Conservation (phyloP, 1,139 yeast species). For the Scheffersomyces parashehatae region DNA sequence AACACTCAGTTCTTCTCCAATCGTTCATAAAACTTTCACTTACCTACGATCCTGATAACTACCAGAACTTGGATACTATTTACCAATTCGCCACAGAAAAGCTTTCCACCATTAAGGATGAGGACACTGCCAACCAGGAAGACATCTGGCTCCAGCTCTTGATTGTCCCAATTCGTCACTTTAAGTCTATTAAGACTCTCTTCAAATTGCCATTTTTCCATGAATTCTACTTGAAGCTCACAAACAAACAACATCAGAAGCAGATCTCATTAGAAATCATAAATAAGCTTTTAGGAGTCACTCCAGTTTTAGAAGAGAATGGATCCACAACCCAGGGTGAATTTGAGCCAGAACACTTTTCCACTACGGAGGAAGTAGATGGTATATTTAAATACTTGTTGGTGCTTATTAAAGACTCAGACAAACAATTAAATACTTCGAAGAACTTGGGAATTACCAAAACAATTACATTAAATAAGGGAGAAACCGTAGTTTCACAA, state of each 20-base stretch:
- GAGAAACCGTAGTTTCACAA: constrained; percentile 31
- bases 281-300: constrained; percentile 30
- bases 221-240: constrained; percentile 40
- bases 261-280: constrained; percentile 45
- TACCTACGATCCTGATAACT: constrained; percentile 64
- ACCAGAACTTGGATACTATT: constrained; percentile 60
- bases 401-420: constrained; percentile 37
- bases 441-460: constrained; percentile 40
- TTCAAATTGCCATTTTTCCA: constrained; percentile 40
- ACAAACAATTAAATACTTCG: constrained; percentile 30
- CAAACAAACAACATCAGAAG: constrained; percentile 33
- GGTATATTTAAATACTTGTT: constrained; percentile 44
- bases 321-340: constrained; percentile 1
- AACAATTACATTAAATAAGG: constrained; percentile 32
- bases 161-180: constrained; percentile 55
- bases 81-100: constrained; percentile 60
- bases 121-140: constrained; percentile 28
- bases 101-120: constrained; percentile 21
- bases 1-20: constrained; percentile 64
- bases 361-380: constrained; percentile 39
- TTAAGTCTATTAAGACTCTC: constrained; percentile 28
- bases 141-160: constrained; percentile 56
- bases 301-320: constrained; percentile 10
- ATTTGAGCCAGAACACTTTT: constrained; percentile 16
- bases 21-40: constrained; percentile 65